Base-by-base conservation (phyloP, 441 rosid species). In the Capsella rubella region DNA sequence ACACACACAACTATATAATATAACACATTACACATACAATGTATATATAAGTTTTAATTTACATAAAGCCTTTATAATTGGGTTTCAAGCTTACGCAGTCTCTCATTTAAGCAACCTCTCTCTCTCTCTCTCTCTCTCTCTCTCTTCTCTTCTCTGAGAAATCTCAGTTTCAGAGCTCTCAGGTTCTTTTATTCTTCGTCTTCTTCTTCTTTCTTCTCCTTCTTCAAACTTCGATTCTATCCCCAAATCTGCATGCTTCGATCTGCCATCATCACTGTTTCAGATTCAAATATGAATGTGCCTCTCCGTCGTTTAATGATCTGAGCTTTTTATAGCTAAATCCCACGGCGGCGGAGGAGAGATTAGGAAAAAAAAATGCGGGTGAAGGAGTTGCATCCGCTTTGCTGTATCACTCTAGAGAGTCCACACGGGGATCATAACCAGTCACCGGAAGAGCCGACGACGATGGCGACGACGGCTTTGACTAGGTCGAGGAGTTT, bases 321-420 rank as follows among this genome's bases (percentile, higher is more conserved):
- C 62, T 53, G 49, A 73, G 78, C 67, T 55, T 42, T 10, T 42
- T 40, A 53, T 9, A 39, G 0, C 25, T 21, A 2, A 35, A 3
- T 39, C 13, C 42, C 42, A 39, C 42, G 42, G 4, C 42, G 42
- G 35, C 35, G 37, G 37, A 34, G 37, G 13, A 39, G 42, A 10
- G 42, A 39, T 39, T 39, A 10, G 3, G 3, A 1, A 6, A 34
- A 31, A 10, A 39, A 77, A 82, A 95, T 95, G 99, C 85, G 97
- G 73, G 94, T 90, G 60, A 95, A 82, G 82, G 99, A 95, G 83
- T 72, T 95, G 82, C 97, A 92, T 78, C 99, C 97, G 8, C 82
- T 95, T 8, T 95, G 99, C 70, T 95, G 99, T 77, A 85, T 92
- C 75, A 82, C 97, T 8, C 73, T 95, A 25, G 99, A 90, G 87